Conservation (phyloP, 2,329 filamentous ascomycete species). For the Hypoxylon sp. region DNA sequence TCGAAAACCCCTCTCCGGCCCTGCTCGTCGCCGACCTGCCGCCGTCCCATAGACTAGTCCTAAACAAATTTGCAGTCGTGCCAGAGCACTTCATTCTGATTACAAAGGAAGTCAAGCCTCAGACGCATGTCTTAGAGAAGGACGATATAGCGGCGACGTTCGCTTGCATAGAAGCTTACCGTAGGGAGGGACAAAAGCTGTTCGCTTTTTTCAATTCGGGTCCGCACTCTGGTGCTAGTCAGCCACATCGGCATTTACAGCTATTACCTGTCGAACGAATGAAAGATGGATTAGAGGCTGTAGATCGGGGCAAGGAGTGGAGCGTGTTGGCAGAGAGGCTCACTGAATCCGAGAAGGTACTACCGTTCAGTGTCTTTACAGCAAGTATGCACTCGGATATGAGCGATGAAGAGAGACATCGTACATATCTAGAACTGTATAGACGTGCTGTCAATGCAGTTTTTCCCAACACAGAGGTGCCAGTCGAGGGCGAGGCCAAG, state of each 20-base stretch:
- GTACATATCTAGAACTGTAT: conserved; percentile 64
- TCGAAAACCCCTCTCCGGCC: conserved; percentile 69
- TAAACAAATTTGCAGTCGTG: conserved; percentile 82
- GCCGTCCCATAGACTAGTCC: conserved; percentile 71
- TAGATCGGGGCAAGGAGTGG: conserved; percentile 58
- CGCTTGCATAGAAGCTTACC: conserved; percentile 71
- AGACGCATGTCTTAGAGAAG: conserved; percentile 72
- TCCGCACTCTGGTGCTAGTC: conserved; percentile 75
- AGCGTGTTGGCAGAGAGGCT: conserved; percentile 61
- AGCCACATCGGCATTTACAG: conserved; percentile 79
- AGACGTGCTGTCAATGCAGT: conserved; percentile 54
- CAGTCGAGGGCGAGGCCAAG: conserved; percentile 57
- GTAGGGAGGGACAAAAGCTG: conserved; percentile 56
- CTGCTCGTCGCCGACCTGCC: conserved; percentile 68
- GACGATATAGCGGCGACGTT: conserved; percentile 72
- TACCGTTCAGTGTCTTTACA: conserved; percentile 63
- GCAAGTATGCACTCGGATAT: conserved; percentile 55
- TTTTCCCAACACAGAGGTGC: conserved; percentile 39
- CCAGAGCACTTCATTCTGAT: conserved; percentile 79
- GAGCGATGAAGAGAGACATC: conserved; percentile 56
- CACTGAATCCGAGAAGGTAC: conserved; percentile 23
- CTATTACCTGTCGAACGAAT: conserved; percentile 76
- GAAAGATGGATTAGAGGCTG: conserved; percentile 63
- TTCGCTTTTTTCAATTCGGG: conserved; percentile 81
- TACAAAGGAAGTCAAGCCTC: conserved; percentile 72